Conservation (phyloP, 306 rosid species). For the Medicago lupulina region DNA sequence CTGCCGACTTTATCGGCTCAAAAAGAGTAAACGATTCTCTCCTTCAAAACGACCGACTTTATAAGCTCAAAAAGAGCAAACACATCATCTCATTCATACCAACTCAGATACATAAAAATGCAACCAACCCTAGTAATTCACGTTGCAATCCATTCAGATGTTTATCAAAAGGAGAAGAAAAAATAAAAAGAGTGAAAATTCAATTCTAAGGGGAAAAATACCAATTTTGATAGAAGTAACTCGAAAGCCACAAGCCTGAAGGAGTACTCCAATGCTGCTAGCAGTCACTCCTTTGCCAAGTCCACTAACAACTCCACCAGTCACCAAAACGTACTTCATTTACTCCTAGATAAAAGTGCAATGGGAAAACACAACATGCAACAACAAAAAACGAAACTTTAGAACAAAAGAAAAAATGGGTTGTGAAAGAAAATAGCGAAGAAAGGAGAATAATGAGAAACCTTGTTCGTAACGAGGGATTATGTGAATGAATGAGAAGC, state of each 20-base stretch:
- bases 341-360: conserved; percentile 8
- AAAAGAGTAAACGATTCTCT: background rate
- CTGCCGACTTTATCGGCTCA: conserved; percentile 16
- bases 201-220: conserved; percentile 39
- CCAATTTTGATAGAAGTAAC: conserved; percentile 90
- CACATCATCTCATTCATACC: background rate
- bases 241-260: conserved; percentile 80
- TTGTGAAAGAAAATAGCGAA: background rate
- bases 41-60: background rate
- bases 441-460: conserved; percentile 38
- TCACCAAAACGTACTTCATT: conserved; percentile 90
- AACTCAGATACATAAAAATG: background rate
- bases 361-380: conserved; percentile 28
- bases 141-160: background rate
- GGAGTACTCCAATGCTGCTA: conserved; percentile 80
- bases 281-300: conserved; percentile 94
- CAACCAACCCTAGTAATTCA: background rate
- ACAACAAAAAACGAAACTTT: conserved; percentile 20
- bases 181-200: background rate
- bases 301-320: conserved; percentile 93
- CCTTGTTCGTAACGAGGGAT: conserved; percentile 32
- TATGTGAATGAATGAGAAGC: conserved; percentile 2
- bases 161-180: background rate
- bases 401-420: conserved; percentile 18
- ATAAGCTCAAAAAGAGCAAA: conserved; percentile 6